Evolutionary conservation across 306 rosid species (phyloP).

Genomic region (Herpetospermum pedunculosum): DNA sequence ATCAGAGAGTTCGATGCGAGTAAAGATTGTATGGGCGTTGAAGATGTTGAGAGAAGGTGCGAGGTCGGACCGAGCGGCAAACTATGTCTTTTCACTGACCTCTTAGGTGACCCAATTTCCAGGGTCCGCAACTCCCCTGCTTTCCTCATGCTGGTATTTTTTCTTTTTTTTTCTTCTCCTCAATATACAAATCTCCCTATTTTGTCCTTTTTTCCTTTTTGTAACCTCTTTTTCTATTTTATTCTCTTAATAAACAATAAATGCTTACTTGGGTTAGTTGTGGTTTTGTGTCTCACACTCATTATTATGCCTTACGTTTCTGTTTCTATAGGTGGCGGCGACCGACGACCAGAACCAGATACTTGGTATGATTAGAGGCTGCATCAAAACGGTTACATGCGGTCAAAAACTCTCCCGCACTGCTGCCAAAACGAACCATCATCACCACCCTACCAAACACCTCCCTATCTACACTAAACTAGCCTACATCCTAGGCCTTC

Average conservation of each 20-base stretch:
- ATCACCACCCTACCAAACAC: constrained; percentile 11
- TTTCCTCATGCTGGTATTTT: constrained; percentile 75
- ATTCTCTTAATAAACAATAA: not conserved
- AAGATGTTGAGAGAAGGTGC: constrained; percentile 65
- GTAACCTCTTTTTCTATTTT: not conserved
- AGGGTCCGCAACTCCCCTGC: constrained; percentile 96
- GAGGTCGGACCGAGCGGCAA: constrained; percentile 76
- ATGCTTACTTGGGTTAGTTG: not conserved
- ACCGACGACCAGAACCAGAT: constrained; percentile 43
- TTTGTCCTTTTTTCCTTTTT: not conserved
- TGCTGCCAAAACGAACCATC: too few relatives aligned
- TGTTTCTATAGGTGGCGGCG: constrained; percentile 59
- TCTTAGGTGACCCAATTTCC: constrained; percentile 88
- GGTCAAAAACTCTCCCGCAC: constrained; percentile 48
- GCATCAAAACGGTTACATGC: constrained; percentile 85
- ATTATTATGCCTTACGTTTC: not conserved
- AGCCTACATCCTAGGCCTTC: constrained; percentile 85
- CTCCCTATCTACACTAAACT: constrained; percentile 63
- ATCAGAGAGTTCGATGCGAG: constrained; percentile 41
- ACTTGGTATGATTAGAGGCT: constrained; percentile 87
- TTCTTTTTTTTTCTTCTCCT: not conserved
- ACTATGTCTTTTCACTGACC: constrained; percentile 68
- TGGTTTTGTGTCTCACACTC: not conserved
- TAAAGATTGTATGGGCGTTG: constrained; percentile 40
- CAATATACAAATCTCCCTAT: not conserved